Base-by-base conservation (phyloP, 2,329 filamentous ascomycete species). In the Didymella exigua region DNA sequence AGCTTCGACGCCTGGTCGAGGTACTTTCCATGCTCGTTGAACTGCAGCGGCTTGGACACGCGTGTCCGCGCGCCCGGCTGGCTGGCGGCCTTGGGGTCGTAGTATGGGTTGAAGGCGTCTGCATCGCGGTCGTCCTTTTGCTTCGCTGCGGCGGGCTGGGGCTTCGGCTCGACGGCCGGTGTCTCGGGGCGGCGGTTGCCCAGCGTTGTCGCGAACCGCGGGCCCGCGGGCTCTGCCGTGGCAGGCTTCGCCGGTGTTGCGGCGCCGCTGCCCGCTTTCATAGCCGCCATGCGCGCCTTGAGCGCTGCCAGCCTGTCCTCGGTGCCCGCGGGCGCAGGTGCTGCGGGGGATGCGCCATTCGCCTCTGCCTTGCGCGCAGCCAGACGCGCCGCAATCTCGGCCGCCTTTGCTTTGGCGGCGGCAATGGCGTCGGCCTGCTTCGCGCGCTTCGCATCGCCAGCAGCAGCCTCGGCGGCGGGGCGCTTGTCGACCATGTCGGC, bases 1-100 rank as follows among this genome's bases (percentile, higher is more conserved):
- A 97, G 79, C 52, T 93, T 93, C 73, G 91, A 93, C 7, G 90
- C 95, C 76, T 98, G 93, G 61, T 92, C 89, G 56, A 98, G 96
- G 70, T 96, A 98, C 82, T 98, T 98, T 48, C 95, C 95, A 75
- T 96, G 96, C 65, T 93, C 88, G 67, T 97, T 96, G 80, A 99
- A 98, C 11, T 91, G 79, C 16, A 99, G 82, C 61, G 90, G 87
- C 56, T 90, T 87, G 10, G 91, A 84, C 60, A 89, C 83, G 45
- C 92, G 84, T 31, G 83, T 80, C 68, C 75, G 80, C 59, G 77
- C 69, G 49, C 79, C 78, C 61, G 82, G 81, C 41, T 56, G 50
- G n/a, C 45, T 53, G 51, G 88, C 86, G 11, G 87, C 75, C 61
- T 79, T 88, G 7, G 88, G 82, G 67, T 96, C 91, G 62, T 89